Evolutionary conservation across 108 stramenopile genomes (phyloP).

Genomic region (Schizochytrium sp.): DNA sequence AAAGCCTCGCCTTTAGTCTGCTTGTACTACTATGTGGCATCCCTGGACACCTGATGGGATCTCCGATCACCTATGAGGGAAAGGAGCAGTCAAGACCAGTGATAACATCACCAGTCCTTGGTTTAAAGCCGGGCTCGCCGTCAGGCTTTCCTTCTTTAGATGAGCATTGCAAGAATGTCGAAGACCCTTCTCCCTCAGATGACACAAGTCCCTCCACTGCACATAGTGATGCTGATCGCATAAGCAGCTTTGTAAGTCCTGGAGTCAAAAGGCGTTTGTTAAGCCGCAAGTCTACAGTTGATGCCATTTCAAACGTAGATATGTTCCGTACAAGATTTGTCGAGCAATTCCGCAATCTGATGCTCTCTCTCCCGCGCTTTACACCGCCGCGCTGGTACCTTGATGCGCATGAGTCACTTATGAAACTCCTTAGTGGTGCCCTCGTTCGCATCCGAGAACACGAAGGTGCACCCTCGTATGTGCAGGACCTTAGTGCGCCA

Average conservation of each 20-base stretch:
- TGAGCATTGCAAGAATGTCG: not conserved
- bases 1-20: not conserved
- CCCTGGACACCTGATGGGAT: not conserved
- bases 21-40: conserved; percentile 41
- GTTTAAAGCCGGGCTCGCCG: conserved; percentile 1
- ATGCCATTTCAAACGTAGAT: not conserved
- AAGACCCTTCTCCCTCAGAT: conserved; percentile 10
- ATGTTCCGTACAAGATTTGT: not conserved
- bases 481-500: not conserved
- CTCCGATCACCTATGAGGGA: not conserved
- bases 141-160: not conserved
- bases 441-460: not conserved
- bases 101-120: not conserved
- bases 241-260: conserved; percentile 27
- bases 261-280: conserved; percentile 17
- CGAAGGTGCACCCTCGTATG: not conserved
- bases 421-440: not conserved
- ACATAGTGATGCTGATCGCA: not conserved
- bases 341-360: not conserved
- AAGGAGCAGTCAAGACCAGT: not conserved
- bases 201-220: not conserved
- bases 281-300: conserved; percentile 44
- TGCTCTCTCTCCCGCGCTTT: not conserved
- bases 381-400: conserved; percentile 29
- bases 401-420: not conserved